Percentiles rank a stretch among this genome's conserved stretches.
phyloP scores from a whole-genome alignment of 1,284 basidiomycete genomes.

The Puccinia hordei region DNA sequence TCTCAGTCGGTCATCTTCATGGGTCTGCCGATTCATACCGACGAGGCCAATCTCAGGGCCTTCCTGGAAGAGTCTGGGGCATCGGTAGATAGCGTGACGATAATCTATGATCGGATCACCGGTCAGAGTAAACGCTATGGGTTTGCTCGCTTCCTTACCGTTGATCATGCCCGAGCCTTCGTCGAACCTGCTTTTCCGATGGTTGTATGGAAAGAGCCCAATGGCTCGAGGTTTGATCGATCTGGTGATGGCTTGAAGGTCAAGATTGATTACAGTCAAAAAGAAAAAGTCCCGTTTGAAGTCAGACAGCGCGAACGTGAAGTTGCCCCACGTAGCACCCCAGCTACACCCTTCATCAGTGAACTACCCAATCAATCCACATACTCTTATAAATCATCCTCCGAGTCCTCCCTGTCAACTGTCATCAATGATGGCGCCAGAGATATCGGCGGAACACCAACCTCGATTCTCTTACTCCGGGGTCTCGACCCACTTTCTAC shows the following conservation, averaged over 20 bases:
- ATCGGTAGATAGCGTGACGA: slow-evolving; percentile 68
- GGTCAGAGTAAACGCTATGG: slow-evolving; percentile 88
- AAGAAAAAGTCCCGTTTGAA: slow-evolving; percentile 61
- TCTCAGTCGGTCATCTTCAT: slow-evolving; percentile 48
- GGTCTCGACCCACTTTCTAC: slow-evolving; percentile 83
- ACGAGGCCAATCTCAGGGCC: slow-evolving; percentile 39
- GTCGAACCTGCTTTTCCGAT: slow-evolving; percentile 69
- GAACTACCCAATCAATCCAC: slow-evolving; percentile 65
- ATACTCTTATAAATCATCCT: slow-evolving; percentile 66
- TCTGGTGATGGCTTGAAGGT: slow-evolving; percentile 53
- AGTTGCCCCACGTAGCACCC: slow-evolving; percentile 61
- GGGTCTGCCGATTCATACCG: slow-evolving; percentile 44
- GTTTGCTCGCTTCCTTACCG: slow-evolving; percentile 82
- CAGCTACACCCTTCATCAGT: slow-evolving; percentile 71
- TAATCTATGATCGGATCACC: slow-evolving; percentile 86
- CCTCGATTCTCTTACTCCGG: slow-evolving; percentile 74
- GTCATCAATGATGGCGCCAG: slow-evolving; percentile 80
- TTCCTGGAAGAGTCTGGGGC: slow-evolving; percentile 56
- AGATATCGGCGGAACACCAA: slow-evolving; percentile 78
- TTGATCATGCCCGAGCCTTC: slow-evolving; percentile 80
- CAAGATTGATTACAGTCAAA: slow-evolving; percentile 61
- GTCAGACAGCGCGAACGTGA: slow-evolving; percentile 53
- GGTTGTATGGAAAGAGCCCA: slow-evolving; percentile 53
- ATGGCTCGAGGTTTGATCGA: slow-evolving; percentile 44
- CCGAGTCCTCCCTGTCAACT: slow-evolving; percentile 64